Evolutionary conservation across 2,329 filamentous ascomycete species (phyloP), one percentile per base, ranked within the genome.

Genomic region (Aspergillus sp.): DNA sequence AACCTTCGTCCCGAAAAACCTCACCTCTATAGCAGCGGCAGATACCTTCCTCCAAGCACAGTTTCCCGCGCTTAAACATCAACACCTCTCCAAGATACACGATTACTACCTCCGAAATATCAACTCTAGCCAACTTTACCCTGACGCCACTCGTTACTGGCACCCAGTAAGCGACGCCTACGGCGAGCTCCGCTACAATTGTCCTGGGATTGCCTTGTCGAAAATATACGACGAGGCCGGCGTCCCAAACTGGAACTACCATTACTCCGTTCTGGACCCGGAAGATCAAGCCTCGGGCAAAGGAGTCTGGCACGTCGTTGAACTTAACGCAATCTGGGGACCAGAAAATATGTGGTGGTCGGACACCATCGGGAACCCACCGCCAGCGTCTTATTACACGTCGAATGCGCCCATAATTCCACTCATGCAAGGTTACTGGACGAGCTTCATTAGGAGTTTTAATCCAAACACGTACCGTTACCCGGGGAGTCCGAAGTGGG

Each of bases 351-450:
- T 82, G 3, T 73, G 76, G 20, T 74, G 75, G 5, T 67, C 61
- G 8, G 75, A 80, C 3, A 83, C 87, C 66, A 78, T 81, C 3
- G 72, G 76, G 19, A 74, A 75, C 4, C 67, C 61, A 0, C 72
- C 80, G 1, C 87, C 87, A 0, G 66, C 68, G 2, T 86, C 83
- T 47, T 91, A 90, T 64, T 70, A 70, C 7, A 68, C 75, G 0
- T 78, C 76, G 3, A 91, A 91, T 62, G 80, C 76, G 1, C 68
- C 68, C 0, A 84, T 89, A 5, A 79, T 89, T 1, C 78, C 83
- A 0, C 73, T 88, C 0, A 82, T 89, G 27, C 87, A 90, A 66
- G 82, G 79, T 0, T 93, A 91, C 71, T 92, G 88, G 88, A 84
- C 86, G 1, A 89, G 86, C 62, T 93, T 93, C 68, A 85, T 93